A percentile compares a stretch with the other conserved stretches of the same genome.
These are phyloP conservation scores for Cyberlindnera samutprakarnensis DNA, from an alignment of 805 yeast species.

Conservation along the genomic window DNA sequence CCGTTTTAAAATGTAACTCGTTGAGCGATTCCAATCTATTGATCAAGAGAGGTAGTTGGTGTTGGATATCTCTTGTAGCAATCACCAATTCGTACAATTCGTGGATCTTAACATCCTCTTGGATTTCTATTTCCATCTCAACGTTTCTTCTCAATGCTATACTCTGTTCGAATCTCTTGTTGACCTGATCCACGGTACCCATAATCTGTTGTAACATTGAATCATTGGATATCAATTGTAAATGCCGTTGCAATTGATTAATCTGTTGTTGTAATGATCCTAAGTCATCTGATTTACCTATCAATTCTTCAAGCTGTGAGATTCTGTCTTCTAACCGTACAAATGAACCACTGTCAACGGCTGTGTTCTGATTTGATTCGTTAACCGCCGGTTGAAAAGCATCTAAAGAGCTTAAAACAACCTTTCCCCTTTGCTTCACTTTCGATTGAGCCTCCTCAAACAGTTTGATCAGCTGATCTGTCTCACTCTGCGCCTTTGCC, in stretches of 20 bases:
- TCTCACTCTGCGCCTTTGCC: too few species aligned
- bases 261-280: constrained; percentile 20
- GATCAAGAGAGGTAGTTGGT: constrained; percentile 21
- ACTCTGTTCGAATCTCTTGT: constrained; percentile 22
- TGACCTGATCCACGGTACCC: constrained; percentile 17
- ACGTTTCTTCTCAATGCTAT: constrained; percentile 17
- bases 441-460: constrained; percentile 13
- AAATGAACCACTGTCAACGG: neutral
- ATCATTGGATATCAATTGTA: constrained; percentile 23
- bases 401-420: neutral
- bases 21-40: constrained; percentile 21
- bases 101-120: constrained; percentile 20
- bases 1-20: constrained; percentile 16
- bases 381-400: too few species aligned
- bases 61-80: constrained; percentile 11
- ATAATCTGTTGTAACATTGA: constrained; percentile 16
- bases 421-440: neutral
- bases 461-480: constrained; percentile 15
- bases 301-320: constrained; percentile 10
- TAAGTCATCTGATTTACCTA: constrained; percentile 12
- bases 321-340: constrained; percentile 11
- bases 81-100: constrained; percentile 18
- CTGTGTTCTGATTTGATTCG: too few species aligned
- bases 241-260: constrained; percentile 24
- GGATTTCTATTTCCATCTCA: constrained; percentile 12